phyloP scores from a whole-genome alignment of 108 stramenopile genomes.

The Nannochloropsis salina region DNA sequence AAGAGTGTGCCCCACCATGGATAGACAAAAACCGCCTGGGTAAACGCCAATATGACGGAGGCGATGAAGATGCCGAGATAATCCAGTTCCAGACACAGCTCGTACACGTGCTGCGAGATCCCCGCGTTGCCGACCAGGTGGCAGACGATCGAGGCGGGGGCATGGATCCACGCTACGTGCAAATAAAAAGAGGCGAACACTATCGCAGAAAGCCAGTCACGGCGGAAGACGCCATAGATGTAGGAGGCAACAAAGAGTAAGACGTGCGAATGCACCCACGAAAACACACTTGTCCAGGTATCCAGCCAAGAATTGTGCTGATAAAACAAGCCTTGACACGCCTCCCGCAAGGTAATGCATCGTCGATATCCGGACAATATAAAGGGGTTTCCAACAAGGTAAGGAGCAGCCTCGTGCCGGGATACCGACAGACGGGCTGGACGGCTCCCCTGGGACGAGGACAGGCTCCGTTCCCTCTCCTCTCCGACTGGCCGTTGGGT shows the following conservation, averaged over 20 bases:
- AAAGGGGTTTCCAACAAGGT: neutral
- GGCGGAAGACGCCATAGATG: neutral
- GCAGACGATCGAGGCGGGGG: neutral
- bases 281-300: neutral
- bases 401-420: neutral
- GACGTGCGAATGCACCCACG: neutral
- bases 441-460: conserved; percentile 11
- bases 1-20: neutral
- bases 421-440: neutral
- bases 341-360: neutral
- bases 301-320: conserved; percentile 7
- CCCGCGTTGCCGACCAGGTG: neutral
- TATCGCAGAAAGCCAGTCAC: neutral
- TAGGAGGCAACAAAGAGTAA: neutral
- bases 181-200: neutral
- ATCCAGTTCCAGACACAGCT: neutral
- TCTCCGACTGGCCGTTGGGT: neutral
- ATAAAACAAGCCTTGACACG: conserved; percentile 1
- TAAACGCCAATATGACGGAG: neutral
- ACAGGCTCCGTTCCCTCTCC: neutral
- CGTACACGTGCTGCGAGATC: neutral
- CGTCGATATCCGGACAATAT: neutral
- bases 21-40: neutral
- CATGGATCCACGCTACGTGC: conserved; percentile 7
- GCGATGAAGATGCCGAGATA: neutral